Evolutionary conservation across 371 early-diverging fungal species (phyloP), one percentile per base, ranked within the genome.

Genomic region (Smittium mucronatum): DNA sequence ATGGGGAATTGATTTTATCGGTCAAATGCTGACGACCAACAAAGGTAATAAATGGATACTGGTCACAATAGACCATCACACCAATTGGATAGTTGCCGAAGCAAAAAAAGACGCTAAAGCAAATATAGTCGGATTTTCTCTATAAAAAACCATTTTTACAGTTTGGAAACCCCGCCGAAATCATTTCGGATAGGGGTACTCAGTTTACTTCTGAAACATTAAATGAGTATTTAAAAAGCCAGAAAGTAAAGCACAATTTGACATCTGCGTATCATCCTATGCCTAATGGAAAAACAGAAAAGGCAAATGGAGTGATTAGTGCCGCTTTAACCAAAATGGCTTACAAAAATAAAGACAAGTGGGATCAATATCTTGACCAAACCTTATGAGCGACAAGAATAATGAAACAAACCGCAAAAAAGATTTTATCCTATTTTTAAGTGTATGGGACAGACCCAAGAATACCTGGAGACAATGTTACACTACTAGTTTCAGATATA

Each of bases 1-100:
- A 17, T 76, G 77, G 63, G 70, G 74, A 0, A 58, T 82, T 0
- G 81, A 84, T 34, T 76, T 76, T 34, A 72, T 84, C 58, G 81
- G 81, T 25, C 75, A 68, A 0, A 69, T 80, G 21, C 77, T 74
- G 0, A 47, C 57, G 1, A 74, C 76, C 0, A n/a, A 64, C 11
- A 1, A 59, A 0, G 75, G 75, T 0, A 81, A 82, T 68, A 71
- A 36, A 1, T 81, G 74, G 74, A 81, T 85, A 11, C 31, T 83
- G 0, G 73, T 77, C 0, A 82, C 81, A 2, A 75, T 81, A 32
- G 85, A 85, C 58, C 69, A 77, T 47, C 69, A 72, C 0, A 80
- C 81, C 0, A 73, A 73, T 57, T 82, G 82, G 81, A 73, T 78
- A 0, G 67, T 80, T 15, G 81, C 82, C 0, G 67, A 25, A n/a